Evolutionary conservation across 306 rosid species (phyloP), one percentile per base, ranked within the genome.

Genomic region (Cicer judaicum): DNA sequence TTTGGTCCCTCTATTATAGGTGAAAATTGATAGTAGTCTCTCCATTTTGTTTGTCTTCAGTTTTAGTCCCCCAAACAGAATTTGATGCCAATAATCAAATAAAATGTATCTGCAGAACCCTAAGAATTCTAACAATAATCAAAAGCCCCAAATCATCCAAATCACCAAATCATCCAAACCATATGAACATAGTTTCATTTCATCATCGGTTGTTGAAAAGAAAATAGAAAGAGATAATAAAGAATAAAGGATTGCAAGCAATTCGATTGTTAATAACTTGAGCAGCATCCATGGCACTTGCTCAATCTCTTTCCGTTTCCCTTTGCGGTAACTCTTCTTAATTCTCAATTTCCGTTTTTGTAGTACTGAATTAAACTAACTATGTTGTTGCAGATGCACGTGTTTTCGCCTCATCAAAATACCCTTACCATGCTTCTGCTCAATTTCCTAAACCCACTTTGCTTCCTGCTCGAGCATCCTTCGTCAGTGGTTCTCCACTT

Each of bases 401-500:
- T 76, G 74, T 79, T 56, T 60, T 85, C 85, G 68, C 82, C 71
- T 54, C 85, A n/a, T 65, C 84, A 44, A 83, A 85, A 61, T 56
- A 16, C 55, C 19, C 68, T 78, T 21, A 21, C 24, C 6, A 12
- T 16, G 3, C 82, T 10, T 79, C 82, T 75, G 71, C 80, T 70
- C 80, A 78, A 73, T 77, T 81, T 83, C 65, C 81, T 10, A 74
- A 43, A n/a, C 60, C 78, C 12, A 82, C 19, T 54, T 74, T 77
- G 19, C 39, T 64, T 64, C 64, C 75, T 29, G 14, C 73, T 60
- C 84, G 87, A 39, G 42, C 93, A 1, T 43, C 89, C 66, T 93
- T 89, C 36, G 50, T 75, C 61, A 73, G 92, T 64, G 97, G 98
- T 56, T 87, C 89, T 46, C 90, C 93, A 7, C 90, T 91, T 2